Evolutionary conservation across 257 asterid species (phyloP).

Genomic region (Salvia splendens): DNA sequence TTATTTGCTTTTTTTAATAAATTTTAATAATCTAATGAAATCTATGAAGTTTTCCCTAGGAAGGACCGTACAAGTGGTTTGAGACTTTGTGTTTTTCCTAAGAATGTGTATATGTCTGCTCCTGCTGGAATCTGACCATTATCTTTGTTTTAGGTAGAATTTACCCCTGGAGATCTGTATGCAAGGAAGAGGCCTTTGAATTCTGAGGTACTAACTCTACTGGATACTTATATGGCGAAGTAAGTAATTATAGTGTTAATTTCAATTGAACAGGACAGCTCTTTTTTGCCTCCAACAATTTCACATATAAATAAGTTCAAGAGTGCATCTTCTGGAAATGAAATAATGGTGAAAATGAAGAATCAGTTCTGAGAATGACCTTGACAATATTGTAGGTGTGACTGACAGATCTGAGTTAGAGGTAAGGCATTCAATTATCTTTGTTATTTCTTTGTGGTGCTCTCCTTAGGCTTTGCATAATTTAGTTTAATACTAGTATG

Average conservation of each 20-base stretch:
- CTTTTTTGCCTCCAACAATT: slow-evolving; percentile 48
- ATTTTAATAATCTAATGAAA: slow-evolving; percentile 4
- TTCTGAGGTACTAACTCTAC: slow-evolving; percentile 51
- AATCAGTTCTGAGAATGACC: slow-evolving; percentile 83
- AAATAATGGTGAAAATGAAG: slow-evolving; percentile 65
- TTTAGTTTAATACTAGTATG: neutral
- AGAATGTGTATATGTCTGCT: slow-evolving; percentile 12
- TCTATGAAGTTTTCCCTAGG: slow-evolving; percentile 18
- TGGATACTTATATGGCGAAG: slow-evolving; percentile 16
- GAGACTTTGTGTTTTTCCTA: neutral
- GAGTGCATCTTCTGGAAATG: slow-evolving; percentile 47
- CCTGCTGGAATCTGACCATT: slow-evolving; percentile 26
- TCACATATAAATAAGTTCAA: slow-evolving; percentile 49
- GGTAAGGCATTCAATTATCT: slow-evolving; percentile 43
- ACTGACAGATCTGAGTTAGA: slow-evolving; percentile 68
- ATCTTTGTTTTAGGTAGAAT: slow-evolving; percentile 64
- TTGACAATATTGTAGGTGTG: slow-evolving; percentile 87
- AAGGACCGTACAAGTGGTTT: neutral
- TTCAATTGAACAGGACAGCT: slow-evolving; percentile 57
- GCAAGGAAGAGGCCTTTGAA: slow-evolving; percentile 80
- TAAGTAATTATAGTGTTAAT: slow-evolving; percentile 30
- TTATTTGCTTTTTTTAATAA: slow-evolving; percentile 4
- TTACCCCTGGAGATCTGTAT: slow-evolving; percentile 79
- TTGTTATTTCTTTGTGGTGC: slow-evolving; percentile 9
- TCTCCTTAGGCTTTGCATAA: slow-evolving; percentile 28